Conservation (phyloP, 1,139 yeast species). For the Blastobotrys capitulatus region DNA sequence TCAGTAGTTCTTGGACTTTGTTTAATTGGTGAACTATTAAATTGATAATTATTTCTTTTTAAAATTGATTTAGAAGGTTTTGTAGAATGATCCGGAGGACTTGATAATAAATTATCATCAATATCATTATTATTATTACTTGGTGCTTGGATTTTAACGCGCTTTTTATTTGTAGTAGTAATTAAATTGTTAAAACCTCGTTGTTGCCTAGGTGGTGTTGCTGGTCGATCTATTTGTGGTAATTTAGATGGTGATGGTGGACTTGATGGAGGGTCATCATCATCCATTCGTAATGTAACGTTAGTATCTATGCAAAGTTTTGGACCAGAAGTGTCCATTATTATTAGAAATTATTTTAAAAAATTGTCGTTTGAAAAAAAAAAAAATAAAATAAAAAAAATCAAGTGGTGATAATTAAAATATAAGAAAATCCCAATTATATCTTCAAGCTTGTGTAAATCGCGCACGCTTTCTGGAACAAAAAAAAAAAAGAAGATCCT, state of each 20-base stretch:
- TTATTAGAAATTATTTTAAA: too few relatives aligned
- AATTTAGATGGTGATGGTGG: slow-evolving; percentile 5
- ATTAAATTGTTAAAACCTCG: too few relatives aligned
- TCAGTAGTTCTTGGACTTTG: background rate
- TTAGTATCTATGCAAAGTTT: background rate
- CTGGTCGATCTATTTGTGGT: background rate
- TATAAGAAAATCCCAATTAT: too few relatives aligned
- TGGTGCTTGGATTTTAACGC: slow-evolving; percentile 7
- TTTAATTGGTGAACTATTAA: slow-evolving; percentile 8
- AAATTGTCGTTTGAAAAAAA: too few relatives aligned
- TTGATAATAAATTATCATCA: slow-evolving; percentile 7
- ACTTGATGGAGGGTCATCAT: slow-evolving; percentile 8
- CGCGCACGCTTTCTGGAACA: too few relatives aligned
- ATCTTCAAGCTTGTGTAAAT: too few relatives aligned
- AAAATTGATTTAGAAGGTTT: slow-evolving; percentile 14
- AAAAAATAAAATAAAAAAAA: too few relatives aligned
- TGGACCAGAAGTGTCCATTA: background rate
- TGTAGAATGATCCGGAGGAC: slow-evolving; percentile 12
- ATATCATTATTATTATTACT: background rate
- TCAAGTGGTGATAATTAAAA: too few relatives aligned
- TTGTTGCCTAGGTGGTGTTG: background rate
- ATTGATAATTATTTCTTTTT: background rate
- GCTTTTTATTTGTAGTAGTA: background rate
- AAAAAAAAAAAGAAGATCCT: too few relatives aligned
- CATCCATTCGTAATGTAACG: background rate